Evolutionary conservation across 331 rosid species (phyloP), one percentile per base, ranked within the genome.

Genomic region (Ulmus americana): DNA sequence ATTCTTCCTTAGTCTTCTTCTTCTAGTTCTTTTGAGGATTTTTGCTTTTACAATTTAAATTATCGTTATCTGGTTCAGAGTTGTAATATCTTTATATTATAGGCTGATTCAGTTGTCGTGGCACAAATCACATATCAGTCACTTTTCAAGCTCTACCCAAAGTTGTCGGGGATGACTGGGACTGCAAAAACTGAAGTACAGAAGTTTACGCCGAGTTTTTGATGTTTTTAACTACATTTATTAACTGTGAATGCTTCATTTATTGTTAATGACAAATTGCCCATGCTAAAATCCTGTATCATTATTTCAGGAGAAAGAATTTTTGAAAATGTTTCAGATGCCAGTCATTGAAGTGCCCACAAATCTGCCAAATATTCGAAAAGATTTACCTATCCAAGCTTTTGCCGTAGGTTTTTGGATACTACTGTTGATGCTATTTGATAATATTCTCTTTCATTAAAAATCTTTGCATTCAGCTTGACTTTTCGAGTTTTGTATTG

Each of bases 61-160:
- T 61, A 52, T 42, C 39, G 28, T 49, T 64, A 38, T 74, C 72
- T 80, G 72, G 63, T 70, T 63, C 75, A 63, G 61, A 59, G 53
- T 69, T 77, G 54, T 76, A 70, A 75, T 58, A 14, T 68, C 60
- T 69, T 49, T 68, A 0, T 61, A 8, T 52, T 75, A 72, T 81
- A 88, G 98, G 95, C 96, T 64, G 97, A 92, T 89, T 92, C 98
- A 61, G 91, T 92, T 69, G 81, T 92, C 53, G 96, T 92, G 73
- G 98, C 98, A n/a, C 98, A 92, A 80, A 89, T 92, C 75, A 92
- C 98, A 14, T 92, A 89, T 71, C 98, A 89, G 74, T 92, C 98
- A 77, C 75, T 92, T 38, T 92, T 92, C 79, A 92, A 92, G 84
- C 98, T 92, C 76, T 92, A 86, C 74, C 98, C 98, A 44, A 92